Conservation (phyloP, 257 asterid genomes). For the Phtheirospermum japonicum region DNA sequence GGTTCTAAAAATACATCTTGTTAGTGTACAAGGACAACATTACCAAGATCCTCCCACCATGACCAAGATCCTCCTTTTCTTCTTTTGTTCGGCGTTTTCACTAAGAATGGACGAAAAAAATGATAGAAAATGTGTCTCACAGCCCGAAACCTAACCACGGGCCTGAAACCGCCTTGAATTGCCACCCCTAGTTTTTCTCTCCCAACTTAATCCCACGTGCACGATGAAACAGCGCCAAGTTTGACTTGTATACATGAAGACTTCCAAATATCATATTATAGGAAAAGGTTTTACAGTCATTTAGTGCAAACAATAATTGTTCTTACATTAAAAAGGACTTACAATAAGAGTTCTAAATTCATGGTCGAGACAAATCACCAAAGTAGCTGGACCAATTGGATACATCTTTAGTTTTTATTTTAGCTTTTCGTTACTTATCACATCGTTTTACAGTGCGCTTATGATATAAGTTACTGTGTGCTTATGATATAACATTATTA, state of each 20-base stretch:
- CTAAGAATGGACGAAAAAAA: not conserved
- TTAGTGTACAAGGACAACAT: slow-evolving; percentile 12
- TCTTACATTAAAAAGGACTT: not conserved
- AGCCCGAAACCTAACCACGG: not conserved
- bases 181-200: not conserved
- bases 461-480: not conserved
- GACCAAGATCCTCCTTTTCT: slow-evolving; percentile 9
- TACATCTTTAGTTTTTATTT: not conserved
- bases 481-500: not conserved
- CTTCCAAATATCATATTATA: too few relatives aligned
- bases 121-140: not conserved
- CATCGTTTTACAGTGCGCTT: too few relatives aligned
- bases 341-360: not conserved
- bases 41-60: not conserved
- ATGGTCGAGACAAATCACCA: not conserved
- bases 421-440: not conserved
- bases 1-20: slow-evolving; percentile 2
- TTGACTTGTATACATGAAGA: too few relatives aligned
- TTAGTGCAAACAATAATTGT: not conserved
- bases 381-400: not conserved
- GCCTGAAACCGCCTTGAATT: not conserved
- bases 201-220: not conserved
- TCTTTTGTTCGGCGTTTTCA: not conserved
- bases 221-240: too few relatives aligned
- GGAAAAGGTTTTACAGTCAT: too few relatives aligned